Percentiles rank a stretch among this genome's conserved stretches.
These are phyloP conservation scores for Xylaria longipes DNA, from an alignment of 495 filamentous ascomycete species.

Conservation along the genomic window DNA sequence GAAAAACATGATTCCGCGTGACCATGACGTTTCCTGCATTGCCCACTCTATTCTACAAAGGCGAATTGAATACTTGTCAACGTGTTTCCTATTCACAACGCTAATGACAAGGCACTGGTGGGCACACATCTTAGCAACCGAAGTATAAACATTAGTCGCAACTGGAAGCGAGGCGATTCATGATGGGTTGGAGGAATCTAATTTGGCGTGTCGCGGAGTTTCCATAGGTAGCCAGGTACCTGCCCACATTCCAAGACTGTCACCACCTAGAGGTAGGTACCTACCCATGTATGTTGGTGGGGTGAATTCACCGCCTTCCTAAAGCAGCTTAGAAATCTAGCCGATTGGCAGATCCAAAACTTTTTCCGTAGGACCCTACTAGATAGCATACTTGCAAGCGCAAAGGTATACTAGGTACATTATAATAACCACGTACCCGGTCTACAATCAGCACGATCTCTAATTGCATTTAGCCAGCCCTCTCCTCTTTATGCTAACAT, in stretches of 20 bases:
- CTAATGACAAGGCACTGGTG: neutral
- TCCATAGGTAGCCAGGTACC: neutral
- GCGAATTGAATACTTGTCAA: neutral
- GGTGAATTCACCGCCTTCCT: slow-evolving; percentile 39
- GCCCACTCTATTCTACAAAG: neutral
- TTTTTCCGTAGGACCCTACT: slow-evolving; percentile 8
- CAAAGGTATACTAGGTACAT: neutral
- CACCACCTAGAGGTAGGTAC: neutral
- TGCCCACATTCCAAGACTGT: too few relatives aligned
- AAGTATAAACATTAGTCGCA: neutral
- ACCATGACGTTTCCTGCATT: neutral
- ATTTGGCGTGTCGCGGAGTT: too few relatives aligned
- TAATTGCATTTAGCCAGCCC: neutral
- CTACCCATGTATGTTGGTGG: slow-evolving; percentile 21
- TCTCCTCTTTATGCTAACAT: neutral
- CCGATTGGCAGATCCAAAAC: slow-evolving; percentile 33
- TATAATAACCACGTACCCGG: neutral
- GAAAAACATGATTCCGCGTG: neutral
- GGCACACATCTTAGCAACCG: neutral
- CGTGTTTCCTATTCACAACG: neutral
- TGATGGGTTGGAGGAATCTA: too few relatives aligned
- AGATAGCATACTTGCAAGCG: neutral
- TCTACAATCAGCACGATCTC: neutral
- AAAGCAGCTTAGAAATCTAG: slow-evolving; percentile 17
- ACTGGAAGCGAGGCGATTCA: neutral